These are phyloP conservation scores for Liriodendron chinense DNA, from an alignment of 164 flowering plant species.

Conservation along the genomic window DNA sequence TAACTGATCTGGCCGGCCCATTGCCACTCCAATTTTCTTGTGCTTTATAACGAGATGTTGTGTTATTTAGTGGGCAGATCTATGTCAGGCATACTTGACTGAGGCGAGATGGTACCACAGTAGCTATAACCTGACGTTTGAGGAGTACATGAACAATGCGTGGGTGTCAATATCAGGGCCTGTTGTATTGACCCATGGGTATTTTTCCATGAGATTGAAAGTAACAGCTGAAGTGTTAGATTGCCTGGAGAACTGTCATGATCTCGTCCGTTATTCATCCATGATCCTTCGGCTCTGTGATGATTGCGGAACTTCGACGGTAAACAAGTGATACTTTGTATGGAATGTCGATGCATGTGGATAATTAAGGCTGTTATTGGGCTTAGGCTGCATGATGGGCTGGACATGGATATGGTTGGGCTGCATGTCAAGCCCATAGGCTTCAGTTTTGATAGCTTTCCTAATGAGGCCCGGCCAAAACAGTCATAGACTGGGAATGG, in stretches of 20 bases:
- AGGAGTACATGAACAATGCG: conserved; percentile 48
- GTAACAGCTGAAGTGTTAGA: conserved; percentile 11
- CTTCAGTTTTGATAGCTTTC: too few relatives aligned
- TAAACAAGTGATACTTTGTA: conserved; percentile 4
- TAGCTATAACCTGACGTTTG: conserved; percentile 34
- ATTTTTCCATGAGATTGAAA: conserved; percentile 16
- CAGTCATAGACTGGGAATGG: too few relatives aligned
- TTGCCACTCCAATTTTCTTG: too few relatives aligned
- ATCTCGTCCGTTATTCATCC: conserved; percentile 22
- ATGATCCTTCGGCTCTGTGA: conserved; percentile 37
- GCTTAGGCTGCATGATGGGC: too few relatives aligned
- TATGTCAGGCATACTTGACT: conserved; percentile 37
- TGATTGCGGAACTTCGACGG: conserved; percentile 36
- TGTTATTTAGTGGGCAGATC: conserved; percentile 42
- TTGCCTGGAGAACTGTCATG: conserved; percentile 13
- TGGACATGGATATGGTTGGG: too few relatives aligned
- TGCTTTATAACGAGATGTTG: too few relatives aligned
- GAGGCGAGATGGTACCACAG: conserved; percentile 55
- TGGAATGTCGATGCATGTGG: too few relatives aligned
- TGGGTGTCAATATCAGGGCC: conserved; percentile 48
- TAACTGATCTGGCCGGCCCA: too few relatives aligned
- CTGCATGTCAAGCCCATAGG: too few relatives aligned
- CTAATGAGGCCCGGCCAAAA: too few relatives aligned
- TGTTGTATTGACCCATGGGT: conserved; percentile 27
- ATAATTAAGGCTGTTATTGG: too few relatives aligned